A percentile compares a stretch with the other conserved stretches of the same genome.
These are phyloP conservation scores for Pythium utonaiense DNA, from an alignment of 352 stramenopile genomes.

Conservation along the genomic window DNA sequence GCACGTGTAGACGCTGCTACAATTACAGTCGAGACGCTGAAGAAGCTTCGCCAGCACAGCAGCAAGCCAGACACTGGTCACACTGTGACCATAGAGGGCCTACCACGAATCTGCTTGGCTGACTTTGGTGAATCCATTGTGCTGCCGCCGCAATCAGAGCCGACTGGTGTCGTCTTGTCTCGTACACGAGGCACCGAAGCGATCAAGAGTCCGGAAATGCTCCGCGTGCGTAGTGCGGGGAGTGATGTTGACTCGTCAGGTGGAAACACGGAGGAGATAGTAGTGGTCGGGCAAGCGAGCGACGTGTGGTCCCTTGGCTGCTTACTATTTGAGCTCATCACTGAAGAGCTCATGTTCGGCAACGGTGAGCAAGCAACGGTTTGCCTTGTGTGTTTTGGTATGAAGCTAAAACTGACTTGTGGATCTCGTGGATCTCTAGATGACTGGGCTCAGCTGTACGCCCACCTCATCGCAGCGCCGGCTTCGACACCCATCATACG, in stretches of 20 bases:
- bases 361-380: too few species aligned
- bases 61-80: conserved; percentile 21
- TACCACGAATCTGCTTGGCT: conserved; percentile 42
- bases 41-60: conserved; percentile 9
- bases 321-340: conserved; percentile 66
- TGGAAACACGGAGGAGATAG: not conserved
- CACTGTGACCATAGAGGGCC: not conserved
- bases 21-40: conserved; percentile 35
- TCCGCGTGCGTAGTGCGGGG: conserved; percentile 40
- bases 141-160: not conserved
- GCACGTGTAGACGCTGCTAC: conserved; percentile 31
- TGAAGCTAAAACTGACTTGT: too few species aligned
- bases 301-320: conserved; percentile 76
- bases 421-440: conserved; percentile 39
- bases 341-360: conserved; percentile 61
- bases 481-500: conserved; percentile 23
- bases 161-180: conserved; percentile 20
- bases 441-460: conserved; percentile 57
- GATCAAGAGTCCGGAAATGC: conserved; percentile 76
- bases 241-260: not conserved
- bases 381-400: too few species aligned
- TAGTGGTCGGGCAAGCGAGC: conserved; percentile 37
- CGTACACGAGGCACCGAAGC: conserved; percentile 69
- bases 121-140: conserved; percentile 72
- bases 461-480: conserved; percentile 41